A percentile compares a stretch with the other conserved stretches of the same genome.
Evolutionary conservation across 192 early-diverging fungal genomes (phyloP).

Genomic region (Piromyces finnis): DNA sequence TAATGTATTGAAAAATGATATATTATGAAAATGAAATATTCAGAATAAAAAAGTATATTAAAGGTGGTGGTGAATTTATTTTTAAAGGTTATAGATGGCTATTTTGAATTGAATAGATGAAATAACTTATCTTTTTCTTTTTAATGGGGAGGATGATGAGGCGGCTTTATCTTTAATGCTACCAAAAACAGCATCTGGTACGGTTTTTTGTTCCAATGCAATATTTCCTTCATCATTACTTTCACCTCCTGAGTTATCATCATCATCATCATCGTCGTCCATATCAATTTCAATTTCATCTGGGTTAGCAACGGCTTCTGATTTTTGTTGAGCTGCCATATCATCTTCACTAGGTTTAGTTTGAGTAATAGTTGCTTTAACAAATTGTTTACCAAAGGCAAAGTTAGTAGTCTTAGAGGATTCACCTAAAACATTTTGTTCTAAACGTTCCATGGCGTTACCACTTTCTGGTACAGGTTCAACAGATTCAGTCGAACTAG

Average conservation of each 20-base stretch:
- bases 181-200: not conserved
- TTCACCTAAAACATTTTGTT: not conserved
- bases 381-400: not conserved
- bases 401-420: not conserved
- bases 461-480: slow-evolving; percentile 3
- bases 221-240: not conserved
- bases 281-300: slow-evolving; percentile 52
- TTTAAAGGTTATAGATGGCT: too few species aligned
- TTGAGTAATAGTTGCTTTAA: slow-evolving; percentile 4
- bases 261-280: slow-evolving; percentile 20
- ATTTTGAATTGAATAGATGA: too few species aligned
- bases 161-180: not conserved
- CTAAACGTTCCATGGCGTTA: not conserved
- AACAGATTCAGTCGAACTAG: not conserved
- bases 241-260: not conserved
- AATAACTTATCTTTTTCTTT: not conserved
- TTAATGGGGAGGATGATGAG: not conserved
- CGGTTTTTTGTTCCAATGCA: not conserved
- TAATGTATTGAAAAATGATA: too few species aligned
- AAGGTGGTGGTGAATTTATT: too few species aligned
- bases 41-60: too few species aligned
- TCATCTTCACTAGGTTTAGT: slow-evolving; percentile 4
- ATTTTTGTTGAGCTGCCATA: not conserved
- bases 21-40: too few species aligned
- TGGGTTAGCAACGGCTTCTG: slow-evolving; percentile 20